A percentile compares a stretch with the other conserved stretches of the same genome.
These are phyloP conservation scores for Globisporangium cederbergense DNA, from an alignment of 352 stramenopile genomes.

Conservation along the genomic window DNA sequence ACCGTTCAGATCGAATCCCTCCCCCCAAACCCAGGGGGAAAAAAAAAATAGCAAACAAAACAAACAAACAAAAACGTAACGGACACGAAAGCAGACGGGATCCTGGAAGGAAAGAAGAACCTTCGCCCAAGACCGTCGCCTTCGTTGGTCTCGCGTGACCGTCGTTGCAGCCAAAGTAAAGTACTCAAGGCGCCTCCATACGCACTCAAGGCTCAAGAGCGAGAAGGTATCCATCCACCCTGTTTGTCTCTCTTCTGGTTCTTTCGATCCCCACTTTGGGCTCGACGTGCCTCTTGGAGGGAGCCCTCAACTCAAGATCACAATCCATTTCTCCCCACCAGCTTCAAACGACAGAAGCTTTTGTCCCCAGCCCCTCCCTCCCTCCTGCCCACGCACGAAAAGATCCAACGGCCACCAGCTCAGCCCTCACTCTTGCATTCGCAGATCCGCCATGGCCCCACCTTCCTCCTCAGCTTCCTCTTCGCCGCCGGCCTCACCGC, in stretches of 20 bases:
- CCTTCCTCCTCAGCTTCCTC: neutral
- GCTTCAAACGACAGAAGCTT: neutral
- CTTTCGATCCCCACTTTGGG: neutral
- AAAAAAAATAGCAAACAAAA: neutral
- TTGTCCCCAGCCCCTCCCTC: neutral
- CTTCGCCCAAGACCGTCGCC: neutral
- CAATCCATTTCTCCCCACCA: constrained; percentile 2
- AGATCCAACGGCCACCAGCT: constrained; percentile 10
- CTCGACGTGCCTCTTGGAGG: constrained; percentile 6
- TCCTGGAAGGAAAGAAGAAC: constrained; percentile 9
- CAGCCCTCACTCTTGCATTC: constrained; percentile 1
- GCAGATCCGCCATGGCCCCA: constrained; percentile 8
- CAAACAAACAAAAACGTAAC: neutral
- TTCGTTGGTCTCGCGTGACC: neutral
- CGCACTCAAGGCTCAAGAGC: too few species aligned
- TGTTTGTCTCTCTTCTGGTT: neutral
- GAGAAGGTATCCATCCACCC: neutral
- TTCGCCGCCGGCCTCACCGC: neutral
- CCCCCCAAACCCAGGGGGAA: too few species aligned
- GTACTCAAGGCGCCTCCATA: too few species aligned
- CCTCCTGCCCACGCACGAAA: constrained; percentile 1
- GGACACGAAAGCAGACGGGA: neutral
- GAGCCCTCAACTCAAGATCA: neutral
- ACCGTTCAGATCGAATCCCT: too few species aligned
- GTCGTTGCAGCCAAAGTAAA: neutral